Base-by-base conservation (phyloP, 345 rosid genomes). In the Linum lewisii region DNA sequence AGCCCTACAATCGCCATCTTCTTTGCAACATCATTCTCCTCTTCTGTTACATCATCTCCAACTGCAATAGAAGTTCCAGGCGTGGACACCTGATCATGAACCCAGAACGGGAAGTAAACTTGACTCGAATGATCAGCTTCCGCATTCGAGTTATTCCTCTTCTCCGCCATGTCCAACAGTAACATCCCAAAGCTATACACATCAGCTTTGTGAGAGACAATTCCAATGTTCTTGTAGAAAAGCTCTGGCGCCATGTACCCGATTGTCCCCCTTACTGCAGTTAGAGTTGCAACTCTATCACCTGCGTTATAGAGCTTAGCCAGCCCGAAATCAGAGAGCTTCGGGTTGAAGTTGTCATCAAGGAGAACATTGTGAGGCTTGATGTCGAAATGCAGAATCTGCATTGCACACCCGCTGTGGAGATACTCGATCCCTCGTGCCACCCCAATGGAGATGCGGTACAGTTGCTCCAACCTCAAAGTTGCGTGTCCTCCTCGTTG, bases 401-500 rank as follows among this genome's bases (percentile, higher is more conserved):
- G 68, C 68, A 57, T 65, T 1, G 58, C 68, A 5, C 68, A 65
- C 18, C 68, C 68, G 20, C 57, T 20, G 21, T 57, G 68, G 14
- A 65, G 52, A 38, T 65, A 65, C 21, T 57, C 57, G 9, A 65
- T 65, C 11, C 68, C 68, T 0, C 57, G 62, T 26, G 62, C 68
- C 16, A 57, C 62, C 29, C 62, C 62, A 4, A 65, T 1, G 19
- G 57, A 57, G 34, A 65, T 65, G 22, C 57, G 50, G 37, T 47
- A 22, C 56, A 57, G 21, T 50, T 58, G 50, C 20, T 57, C 56
- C 68, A 26, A 64, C 9, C 68, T 45, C n/a, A 64, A 44, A 23
- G 56, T n/a, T 19, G 54, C 21, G 18, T n/a, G 23, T 6, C 57
- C 57, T 54, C n/a, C n/a, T n/a, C n/a, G n/a, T n/a, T 23, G 26